phyloP scores from a whole-genome alignment of 805 yeast species.

The Metschnikowia henanensis region DNA sequence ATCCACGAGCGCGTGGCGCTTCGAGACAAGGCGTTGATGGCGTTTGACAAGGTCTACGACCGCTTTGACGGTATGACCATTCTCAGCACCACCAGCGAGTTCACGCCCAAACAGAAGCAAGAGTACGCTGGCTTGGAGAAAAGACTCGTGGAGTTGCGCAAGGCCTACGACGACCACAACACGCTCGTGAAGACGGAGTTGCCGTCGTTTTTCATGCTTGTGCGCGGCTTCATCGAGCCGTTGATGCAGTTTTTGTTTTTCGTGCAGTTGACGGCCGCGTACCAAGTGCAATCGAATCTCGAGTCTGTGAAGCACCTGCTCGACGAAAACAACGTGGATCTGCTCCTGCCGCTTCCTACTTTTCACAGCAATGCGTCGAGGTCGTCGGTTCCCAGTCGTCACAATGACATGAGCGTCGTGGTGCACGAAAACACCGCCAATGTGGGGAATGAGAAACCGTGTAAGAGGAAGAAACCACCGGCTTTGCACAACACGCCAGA shows the following conservation, averaged over 20 bases:
- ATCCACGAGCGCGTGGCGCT: slow-evolving; percentile 28
- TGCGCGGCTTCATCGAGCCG: slow-evolving; percentile 30
- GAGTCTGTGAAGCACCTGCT: slow-evolving; percentile 15
- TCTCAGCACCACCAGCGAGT: slow-evolving; percentile 35
- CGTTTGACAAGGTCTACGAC: slow-evolving; percentile 35
- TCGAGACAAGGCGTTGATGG: slow-evolving; percentile 36
- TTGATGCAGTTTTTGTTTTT: slow-evolving; percentile 36
- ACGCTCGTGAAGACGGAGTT: slow-evolving; percentile 44
- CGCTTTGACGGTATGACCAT: slow-evolving; percentile 28
- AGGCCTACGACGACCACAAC: slow-evolving; percentile 37
- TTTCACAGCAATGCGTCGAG: background rate
- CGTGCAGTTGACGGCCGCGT: slow-evolving; percentile 34
- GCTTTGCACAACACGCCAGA: background rate
- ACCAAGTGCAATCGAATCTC: slow-evolving; percentile 29
- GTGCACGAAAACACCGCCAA: background rate
- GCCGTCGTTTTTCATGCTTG: slow-evolving; percentile 41
- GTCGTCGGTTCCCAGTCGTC: background rate
- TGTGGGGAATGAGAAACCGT: background rate
- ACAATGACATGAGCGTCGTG: background rate
- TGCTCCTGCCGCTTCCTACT: background rate
- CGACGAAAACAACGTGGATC: slow-evolving; percentile 5
- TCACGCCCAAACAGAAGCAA: slow-evolving; percentile 31
- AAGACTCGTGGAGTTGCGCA: slow-evolving; percentile 24
- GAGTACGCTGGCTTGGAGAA: slow-evolving; percentile 24
- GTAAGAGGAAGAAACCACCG: slow-evolving; percentile 1